Percentiles rank a stretch among this genome's conserved stretches.
Conservation (phyloP, 306 rosid species). For the Fragaria vesca region DNA sequence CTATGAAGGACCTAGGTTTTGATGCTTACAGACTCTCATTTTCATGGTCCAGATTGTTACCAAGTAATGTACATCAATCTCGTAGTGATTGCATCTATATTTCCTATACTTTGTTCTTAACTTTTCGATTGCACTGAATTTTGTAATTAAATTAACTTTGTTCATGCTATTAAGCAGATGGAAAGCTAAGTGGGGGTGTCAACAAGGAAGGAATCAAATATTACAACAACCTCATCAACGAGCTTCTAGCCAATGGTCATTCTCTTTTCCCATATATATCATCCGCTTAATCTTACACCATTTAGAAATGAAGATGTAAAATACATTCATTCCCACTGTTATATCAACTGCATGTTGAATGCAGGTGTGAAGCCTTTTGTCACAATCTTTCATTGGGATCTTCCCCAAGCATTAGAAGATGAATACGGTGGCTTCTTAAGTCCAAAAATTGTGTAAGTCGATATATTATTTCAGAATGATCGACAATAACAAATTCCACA, state of each 20-base stretch:
- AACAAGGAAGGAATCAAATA: constrained; percentile 9
- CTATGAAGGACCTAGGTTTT: not conserved
- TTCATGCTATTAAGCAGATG: not conserved
- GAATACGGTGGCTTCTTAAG: constrained; percentile 13
- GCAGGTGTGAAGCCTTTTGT: constrained; percentile 17
- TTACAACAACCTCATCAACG: constrained; percentile 6
- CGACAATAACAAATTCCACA: too few relatives aligned
- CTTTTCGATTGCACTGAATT: not conserved
- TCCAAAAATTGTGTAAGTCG: constrained; percentile 4
- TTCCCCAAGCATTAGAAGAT: constrained; percentile 17
- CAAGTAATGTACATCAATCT: not conserved
- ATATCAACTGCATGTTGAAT: not conserved
- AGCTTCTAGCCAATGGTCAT: constrained; percentile 2
- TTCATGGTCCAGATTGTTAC: constrained; percentile 21
- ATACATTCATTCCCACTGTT: not conserved
- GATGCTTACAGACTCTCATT: constrained; percentile 21
- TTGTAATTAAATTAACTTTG: not conserved
- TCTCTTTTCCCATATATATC: not conserved
- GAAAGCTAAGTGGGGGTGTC: constrained; percentile 8
- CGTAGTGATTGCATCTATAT: too few relatives aligned
- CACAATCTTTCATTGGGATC: constrained; percentile 19
- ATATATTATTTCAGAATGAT: not conserved
- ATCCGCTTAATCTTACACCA: not conserved
- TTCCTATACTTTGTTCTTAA: not conserved
- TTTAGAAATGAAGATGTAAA: not conserved